Base-by-base conservation (phyloP, 495 filamentous ascomycete genomes). In the Pyronema domesticum region DNA sequence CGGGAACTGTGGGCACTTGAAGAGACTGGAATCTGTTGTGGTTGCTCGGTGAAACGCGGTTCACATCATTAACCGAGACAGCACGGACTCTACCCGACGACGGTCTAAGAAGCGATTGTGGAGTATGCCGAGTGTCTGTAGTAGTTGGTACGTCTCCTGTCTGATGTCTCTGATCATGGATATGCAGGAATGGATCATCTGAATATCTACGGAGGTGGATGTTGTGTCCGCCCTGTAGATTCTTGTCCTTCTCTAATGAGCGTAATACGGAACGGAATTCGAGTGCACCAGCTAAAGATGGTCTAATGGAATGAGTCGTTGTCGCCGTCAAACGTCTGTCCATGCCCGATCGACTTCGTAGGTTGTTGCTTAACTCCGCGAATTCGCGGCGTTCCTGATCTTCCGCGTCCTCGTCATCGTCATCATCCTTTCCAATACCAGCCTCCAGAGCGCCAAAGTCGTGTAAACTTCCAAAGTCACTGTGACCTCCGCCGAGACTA, bases 261-360 rank as follows among this genome's bases (percentile, higher is more conserved):
- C 81, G 80, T 46, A 99, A 72, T 10, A 95, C 82, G 2, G 89
- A 86, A 56, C 86, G 79, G 61, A 99, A 99, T 68, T 99, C 93
- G 51, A 99, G 70, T 4, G 82, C 93, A 45, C 93, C 93, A 6
- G 96, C 84, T 17, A 99, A 69, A 70, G 89, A 95, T 5, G 93
- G 88, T 34, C 93, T 76, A 55, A 96, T 95, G 82, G 55, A 86
- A 71, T 30, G 88, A 68, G 44, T 71, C 85, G 63, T 80, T 84
- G 56, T 47, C 7, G 56, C 54, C 1, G 59, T 62, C 15, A 57
- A 51, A 14, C 81, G 82, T 46, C 88, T 75, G 47, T 75, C 71
- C 51, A 76, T 77, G 44, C 71, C 70, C 7, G 84, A 83, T 9
- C 91, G 78, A 19, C 95, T 75, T 51, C 89, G 81, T 93, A 99